Base-by-base conservation (phyloP, 1,139 yeast genomes). In the Taphrina populina region DNA sequence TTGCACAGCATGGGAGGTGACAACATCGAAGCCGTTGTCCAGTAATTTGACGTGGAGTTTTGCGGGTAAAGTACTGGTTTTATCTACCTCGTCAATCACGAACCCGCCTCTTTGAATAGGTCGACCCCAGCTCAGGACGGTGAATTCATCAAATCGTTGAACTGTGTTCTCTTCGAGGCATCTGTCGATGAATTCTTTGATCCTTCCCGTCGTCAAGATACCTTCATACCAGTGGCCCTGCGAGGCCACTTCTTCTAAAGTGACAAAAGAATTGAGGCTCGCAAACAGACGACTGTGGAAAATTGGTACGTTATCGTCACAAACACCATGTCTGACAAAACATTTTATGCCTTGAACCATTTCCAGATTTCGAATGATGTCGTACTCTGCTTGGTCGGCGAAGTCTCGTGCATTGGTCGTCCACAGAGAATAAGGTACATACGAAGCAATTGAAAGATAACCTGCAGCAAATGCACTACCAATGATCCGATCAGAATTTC, bases 391-490 rank as follows among this genome's bases (percentile, higher is more conserved):
- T 24, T 8, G 20, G 30, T 44, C 40, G 5, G 51, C 51, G 19
- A 11, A 13, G 13, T 20, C 17, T 10, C 20, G 29, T 4, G 51
- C 51, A 23, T 32, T 32, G 11, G 40, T 24, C 6, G 32, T 44
- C 40, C 37, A 44, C 32, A 19, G 39, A n/a, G 26, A 20, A 23
- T 44, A 33, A n/a, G 51, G 51, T 6, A 44, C 51, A 15, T 44
- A 44, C 2, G 40, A 21, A 11, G 19, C 24, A 21, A 44, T 44
- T 11, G 40, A 32, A 3, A 24, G n/a, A 20, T 44, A 44, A 6
- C 51, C 51, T 20, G 51, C 51, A 10, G 40, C 40, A 19, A 19
- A 44, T n/a, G 40, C 51, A 13, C 40, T 30, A 10, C 51, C 51
- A 32, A 44, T 20, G 30, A 44, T 13, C 10, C 51, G 39, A 8